These are phyloP conservation scores for Morella rubra DNA, from an alignment of 306 rosid genomes.

Conservation along the genomic window DNA sequence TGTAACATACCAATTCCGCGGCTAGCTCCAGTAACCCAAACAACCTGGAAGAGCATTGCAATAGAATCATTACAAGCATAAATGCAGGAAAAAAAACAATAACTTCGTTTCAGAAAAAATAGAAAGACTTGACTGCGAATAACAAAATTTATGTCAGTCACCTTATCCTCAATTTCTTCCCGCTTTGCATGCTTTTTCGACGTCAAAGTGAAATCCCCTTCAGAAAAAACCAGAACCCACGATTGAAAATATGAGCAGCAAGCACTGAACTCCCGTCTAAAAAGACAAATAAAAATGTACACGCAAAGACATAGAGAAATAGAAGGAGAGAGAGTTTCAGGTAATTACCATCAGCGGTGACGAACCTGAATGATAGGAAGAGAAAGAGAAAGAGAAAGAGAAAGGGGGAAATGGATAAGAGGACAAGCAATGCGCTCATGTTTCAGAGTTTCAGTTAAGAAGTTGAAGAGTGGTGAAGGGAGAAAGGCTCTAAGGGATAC, in stretches of 20 bases:
- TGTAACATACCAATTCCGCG: constrained; percentile 76
- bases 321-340: neutral
- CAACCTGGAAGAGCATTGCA: constrained; percentile 51
- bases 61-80: neutral
- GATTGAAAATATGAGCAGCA: neutral
- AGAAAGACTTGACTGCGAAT: neutral
- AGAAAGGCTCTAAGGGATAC: too few relatives aligned
- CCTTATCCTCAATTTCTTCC: constrained; percentile 78
- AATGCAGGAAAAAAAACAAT: neutral
- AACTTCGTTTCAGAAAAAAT: neutral
- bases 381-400: constrained; percentile 32
- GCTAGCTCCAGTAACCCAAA: constrained; percentile 98
- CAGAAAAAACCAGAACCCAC: neutral
- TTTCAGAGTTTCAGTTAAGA: neutral
- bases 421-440: constrained; percentile 15
- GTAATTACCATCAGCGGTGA: constrained; percentile 60
- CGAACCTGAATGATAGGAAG: constrained; percentile 47
- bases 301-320: neutral
- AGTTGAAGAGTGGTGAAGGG: neutral
- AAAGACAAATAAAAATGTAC: neutral
- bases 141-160: neutral
- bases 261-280: neutral
- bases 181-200: constrained; percentile 65
- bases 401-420: constrained; percentile 28
- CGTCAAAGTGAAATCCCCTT: constrained; percentile 85